phyloP scores from a whole-genome alignment of 768 basidiomycete species.

The Trametes sanguinea region DNA sequence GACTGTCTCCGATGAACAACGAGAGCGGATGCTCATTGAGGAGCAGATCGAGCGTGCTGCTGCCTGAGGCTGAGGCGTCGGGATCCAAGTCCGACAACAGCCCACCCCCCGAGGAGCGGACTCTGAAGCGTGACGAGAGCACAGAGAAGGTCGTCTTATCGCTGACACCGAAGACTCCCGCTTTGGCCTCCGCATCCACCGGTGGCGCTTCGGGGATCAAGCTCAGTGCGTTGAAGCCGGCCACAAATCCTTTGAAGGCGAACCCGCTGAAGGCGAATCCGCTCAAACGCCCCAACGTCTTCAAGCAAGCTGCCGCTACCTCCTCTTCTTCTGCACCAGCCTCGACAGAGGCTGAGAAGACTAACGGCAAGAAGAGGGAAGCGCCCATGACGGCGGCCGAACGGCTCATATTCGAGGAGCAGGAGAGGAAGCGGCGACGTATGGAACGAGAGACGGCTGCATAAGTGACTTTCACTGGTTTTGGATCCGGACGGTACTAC shows the following conservation, averaged over 20 bases:
- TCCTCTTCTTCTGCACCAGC: constrained; percentile 34
- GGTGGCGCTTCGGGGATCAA: constrained; percentile 23
- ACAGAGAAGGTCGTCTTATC: constrained; percentile 77
- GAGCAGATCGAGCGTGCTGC: constrained; percentile 93
- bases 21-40: constrained; percentile 84
- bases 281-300: constrained; percentile 72
- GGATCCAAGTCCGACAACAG: constrained; percentile 28
- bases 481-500: constrained; percentile 17
- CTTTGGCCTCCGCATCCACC: constrained; percentile 35
- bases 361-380: constrained; percentile 62
- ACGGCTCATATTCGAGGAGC: constrained; percentile 84
- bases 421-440: constrained; percentile 81
- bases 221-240: constrained; percentile 50
- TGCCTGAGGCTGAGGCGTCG: constrained; percentile 42
- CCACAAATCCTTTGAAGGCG: constrained; percentile 60
- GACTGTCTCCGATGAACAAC: constrained; percentile 91
- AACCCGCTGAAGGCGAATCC: constrained; percentile 72
- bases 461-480: constrained; percentile 5
- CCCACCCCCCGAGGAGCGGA: constrained; percentile 48
- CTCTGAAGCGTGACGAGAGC: constrained; percentile 71
- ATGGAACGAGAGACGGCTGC: constrained; percentile 55
- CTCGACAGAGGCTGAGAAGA: constrained; percentile 35
- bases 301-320: constrained; percentile 54
- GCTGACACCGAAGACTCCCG: constrained; percentile 55
- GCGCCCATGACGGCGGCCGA: constrained; percentile 81